Conservation (phyloP, 176 grass and related monocot genomes). For the Chloris gayana region DNA sequence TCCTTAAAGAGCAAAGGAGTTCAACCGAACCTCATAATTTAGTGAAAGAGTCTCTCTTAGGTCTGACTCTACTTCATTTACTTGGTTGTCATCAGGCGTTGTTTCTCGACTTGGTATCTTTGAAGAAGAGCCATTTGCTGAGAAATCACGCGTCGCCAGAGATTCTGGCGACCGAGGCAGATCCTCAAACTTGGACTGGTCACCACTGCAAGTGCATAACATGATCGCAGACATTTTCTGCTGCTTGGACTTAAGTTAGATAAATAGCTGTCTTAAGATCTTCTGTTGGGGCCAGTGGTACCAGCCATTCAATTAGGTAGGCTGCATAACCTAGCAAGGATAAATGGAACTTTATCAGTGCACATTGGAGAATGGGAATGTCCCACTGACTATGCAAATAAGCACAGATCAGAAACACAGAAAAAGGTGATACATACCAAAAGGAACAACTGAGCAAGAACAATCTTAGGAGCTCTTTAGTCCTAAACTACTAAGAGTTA, state of each 20-base stretch:
- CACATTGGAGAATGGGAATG: slow-evolving; percentile 4
- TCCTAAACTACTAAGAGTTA: neutral
- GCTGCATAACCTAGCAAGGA: slow-evolving; percentile 35
- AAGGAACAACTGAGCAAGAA: neutral
- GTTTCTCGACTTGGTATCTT: slow-evolving; percentile 62
- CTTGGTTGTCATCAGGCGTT: slow-evolving; percentile 76
- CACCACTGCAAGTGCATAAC: slow-evolving; percentile 88
- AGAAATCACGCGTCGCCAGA: slow-evolving; percentile 90
- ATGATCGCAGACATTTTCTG: slow-evolving; percentile 56
- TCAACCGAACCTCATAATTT: slow-evolving; percentile 92
- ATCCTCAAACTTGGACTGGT: slow-evolving; percentile 93
- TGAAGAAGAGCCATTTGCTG: slow-evolving; percentile 71
- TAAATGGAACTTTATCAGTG: slow-evolving; percentile 34
- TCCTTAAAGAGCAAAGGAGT: slow-evolving; percentile 29
- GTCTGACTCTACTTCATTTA: slow-evolving; percentile 91
- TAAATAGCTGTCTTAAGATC: slow-evolving; percentile 27
- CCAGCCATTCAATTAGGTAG: slow-evolving; percentile 29
- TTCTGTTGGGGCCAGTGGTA: slow-evolving; percentile 1
- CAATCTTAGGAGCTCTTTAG: neutral
- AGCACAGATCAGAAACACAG: neutral
- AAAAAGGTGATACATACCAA: neutral
- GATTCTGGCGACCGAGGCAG: slow-evolving; percentile 81
- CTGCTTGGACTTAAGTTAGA: slow-evolving; percentile 10
- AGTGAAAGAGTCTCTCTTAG: slow-evolving; percentile 90
- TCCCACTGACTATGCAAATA: neutral